phyloP scores from a whole-genome alignment of 306 rosid species.

The cucumber (Cucumis sativus) region Cucumber_9930_V3 NC_026660.2:27395001-27395500 shows the following conservation, averaged over 20 bases:
- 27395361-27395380: constrained; percentile 10
- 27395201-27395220: constrained; percentile 18
- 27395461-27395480: not conserved
- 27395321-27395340: constrained; percentile 9
- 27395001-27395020: not conserved
- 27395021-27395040: not conserved
- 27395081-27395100: not conserved
- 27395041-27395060: not conserved
- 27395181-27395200: constrained; percentile 13
- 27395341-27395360: constrained; percentile 4
- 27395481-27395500: not conserved
- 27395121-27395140: not conserved
- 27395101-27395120: not conserved
- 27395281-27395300: constrained; percentile 7
- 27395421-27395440: constrained; percentile 12
- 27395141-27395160: not conserved
- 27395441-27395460: constrained; percentile 3
- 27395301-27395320: constrained; percentile 11
- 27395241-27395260: constrained; percentile 12
- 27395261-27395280: constrained; percentile 10
- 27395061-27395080: not conserved
- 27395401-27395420: constrained; percentile 9
- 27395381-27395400: constrained; percentile 21
- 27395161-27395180: not conserved
- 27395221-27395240: constrained; percentile 13